A percentile compares a stretch with the other conserved stretches of the same genome.
Evolutionary conservation across 495 filamentous ascomycete genomes (phyloP).

Genomic region (Talaromyces liani): DNA sequence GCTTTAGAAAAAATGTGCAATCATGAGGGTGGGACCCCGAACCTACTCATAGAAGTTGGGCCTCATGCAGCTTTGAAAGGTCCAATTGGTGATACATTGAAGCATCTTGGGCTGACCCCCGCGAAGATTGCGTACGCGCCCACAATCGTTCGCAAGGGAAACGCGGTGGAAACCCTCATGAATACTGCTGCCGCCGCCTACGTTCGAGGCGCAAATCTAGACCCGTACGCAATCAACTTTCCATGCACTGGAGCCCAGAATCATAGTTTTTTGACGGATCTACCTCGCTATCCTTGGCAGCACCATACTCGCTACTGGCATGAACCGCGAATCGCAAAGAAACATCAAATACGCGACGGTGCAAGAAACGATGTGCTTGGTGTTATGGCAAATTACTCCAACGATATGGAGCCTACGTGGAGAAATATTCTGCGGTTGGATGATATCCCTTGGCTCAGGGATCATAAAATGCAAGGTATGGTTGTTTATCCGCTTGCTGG

Average conservation of each 20-base stretch:
- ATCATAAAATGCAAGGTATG: slow-evolving; percentile 40
- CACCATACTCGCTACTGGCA: slow-evolving; percentile 29
- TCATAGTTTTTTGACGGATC: slow-evolving; percentile 23
- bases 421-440: slow-evolving; percentile 36
- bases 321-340: slow-evolving; percentile 40
- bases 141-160: slow-evolving; percentile 18
- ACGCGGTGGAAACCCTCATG: slow-evolving; percentile 19
- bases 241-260: neutral
- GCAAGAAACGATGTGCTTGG: slow-evolving; percentile 50
- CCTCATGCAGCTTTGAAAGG: slow-evolving; percentile 39
- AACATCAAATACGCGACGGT: slow-evolving; percentile 23
- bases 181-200: slow-evolving; percentile 33
- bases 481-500: slow-evolving; percentile 42
- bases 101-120: slow-evolving; percentile 11
- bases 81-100: slow-evolving; percentile 20
- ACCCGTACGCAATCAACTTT: slow-evolving; percentile 12
- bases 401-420: slow-evolving; percentile 33
- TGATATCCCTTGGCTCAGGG: slow-evolving; percentile 43
- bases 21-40: slow-evolving; percentile 11
- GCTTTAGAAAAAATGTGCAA: slow-evolving; percentile 20
- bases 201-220: slow-evolving; percentile 15
- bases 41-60: slow-evolving; percentile 42
- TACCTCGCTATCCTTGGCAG: slow-evolving; percentile 43
- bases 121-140: slow-evolving; percentile 20
- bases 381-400: slow-evolving; percentile 19